A percentile compares a stretch with the other conserved stretches of the same genome.
Conservation (phyloP, 2,329 filamentous ascomycete species). For the Sclerotinia minor region DNA sequence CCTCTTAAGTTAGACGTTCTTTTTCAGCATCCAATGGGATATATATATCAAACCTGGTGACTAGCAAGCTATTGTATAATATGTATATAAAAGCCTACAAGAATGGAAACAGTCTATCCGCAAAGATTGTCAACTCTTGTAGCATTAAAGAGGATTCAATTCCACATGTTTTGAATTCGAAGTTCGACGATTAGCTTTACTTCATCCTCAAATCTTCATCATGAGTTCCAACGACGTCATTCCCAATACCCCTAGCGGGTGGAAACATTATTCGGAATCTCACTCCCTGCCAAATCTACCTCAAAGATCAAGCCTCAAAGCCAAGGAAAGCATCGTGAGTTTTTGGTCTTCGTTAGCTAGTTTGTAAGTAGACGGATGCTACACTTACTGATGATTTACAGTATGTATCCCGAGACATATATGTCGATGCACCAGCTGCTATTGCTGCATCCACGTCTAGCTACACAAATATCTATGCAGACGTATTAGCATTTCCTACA, state of each 20-base stretch:
- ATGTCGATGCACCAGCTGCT: conserved; percentile 3
- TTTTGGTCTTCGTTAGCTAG: not conserved
- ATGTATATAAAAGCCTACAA: not conserved
- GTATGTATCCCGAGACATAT: conserved; percentile 5
- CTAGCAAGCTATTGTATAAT: not conserved
- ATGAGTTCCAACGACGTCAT: not conserved
- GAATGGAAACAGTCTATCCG: not conserved
- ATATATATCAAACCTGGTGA: too few species aligned
- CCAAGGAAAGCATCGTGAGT: not conserved
- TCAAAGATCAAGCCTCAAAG: not conserved
- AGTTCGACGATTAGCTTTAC: not conserved
- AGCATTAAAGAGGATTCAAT: not conserved
- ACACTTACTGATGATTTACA: not conserved
- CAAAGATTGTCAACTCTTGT: not conserved
- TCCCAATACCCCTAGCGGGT: not conserved
- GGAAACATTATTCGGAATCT: not conserved
- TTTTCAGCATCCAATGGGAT: too few species aligned
- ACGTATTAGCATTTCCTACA: conserved; percentile 4
- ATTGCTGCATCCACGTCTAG: not conserved
- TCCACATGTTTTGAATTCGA: not conserved
- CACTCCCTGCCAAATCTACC: not conserved
- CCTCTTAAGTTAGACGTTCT: too few species aligned
- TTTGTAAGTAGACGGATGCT: not conserved
- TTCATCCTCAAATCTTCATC: not conserved
- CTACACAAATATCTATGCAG: not conserved